Percentiles rank a stretch among this genome's conserved stretches.
Evolutionary conservation across 805 yeast species (phyloP).

Genomic region (Teunomyces tritomae): DNA sequence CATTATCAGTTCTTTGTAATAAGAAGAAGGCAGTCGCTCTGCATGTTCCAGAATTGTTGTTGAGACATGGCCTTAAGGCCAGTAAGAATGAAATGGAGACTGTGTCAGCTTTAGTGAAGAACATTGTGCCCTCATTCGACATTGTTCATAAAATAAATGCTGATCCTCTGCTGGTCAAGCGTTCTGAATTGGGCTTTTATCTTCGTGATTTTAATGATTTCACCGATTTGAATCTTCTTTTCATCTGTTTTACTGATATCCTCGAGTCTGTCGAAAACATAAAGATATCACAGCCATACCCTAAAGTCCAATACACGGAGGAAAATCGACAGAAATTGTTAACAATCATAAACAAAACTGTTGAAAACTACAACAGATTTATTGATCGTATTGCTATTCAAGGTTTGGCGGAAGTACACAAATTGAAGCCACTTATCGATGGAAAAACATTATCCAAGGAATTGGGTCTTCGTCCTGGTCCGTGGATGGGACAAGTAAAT

Average conservation of each 20-base stretch:
- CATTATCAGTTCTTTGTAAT: conserved; percentile 32
- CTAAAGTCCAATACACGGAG: background rate
- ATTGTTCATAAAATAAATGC: conserved; percentile 18
- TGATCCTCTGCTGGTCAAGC: conserved; percentile 18
- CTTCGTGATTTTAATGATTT: conserved; percentile 53
- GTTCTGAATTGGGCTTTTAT: conserved; percentile 61
- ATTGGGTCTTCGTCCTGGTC: conserved; percentile 70
- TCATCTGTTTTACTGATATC: conserved; percentile 35
- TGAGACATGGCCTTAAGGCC: conserved; percentile 69
- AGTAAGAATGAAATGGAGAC: conserved; percentile 55
- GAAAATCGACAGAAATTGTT: background rate
- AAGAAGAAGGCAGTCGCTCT: conserved; percentile 32
- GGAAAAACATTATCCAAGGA: conserved; percentile 64
- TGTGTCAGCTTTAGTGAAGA: conserved; percentile 43
- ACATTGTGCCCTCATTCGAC: conserved; percentile 17
- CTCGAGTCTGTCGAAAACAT: conserved; percentile 9
- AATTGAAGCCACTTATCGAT: conserved; percentile 64
- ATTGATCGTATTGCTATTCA: conserved; percentile 26
- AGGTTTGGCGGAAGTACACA: conserved; percentile 43
- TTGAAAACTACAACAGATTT: conserved; percentile 31
- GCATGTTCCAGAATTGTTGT: conserved; percentile 47
- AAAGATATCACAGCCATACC: conserved; percentile 1
- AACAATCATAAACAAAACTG: conserved; percentile 4
- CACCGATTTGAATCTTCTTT: conserved; percentile 45
- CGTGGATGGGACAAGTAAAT: conserved; percentile 69